phyloP scores from a whole-genome alignment of 108 stramenopile species.

The Pseudonitzschia multiseries region DNA sequence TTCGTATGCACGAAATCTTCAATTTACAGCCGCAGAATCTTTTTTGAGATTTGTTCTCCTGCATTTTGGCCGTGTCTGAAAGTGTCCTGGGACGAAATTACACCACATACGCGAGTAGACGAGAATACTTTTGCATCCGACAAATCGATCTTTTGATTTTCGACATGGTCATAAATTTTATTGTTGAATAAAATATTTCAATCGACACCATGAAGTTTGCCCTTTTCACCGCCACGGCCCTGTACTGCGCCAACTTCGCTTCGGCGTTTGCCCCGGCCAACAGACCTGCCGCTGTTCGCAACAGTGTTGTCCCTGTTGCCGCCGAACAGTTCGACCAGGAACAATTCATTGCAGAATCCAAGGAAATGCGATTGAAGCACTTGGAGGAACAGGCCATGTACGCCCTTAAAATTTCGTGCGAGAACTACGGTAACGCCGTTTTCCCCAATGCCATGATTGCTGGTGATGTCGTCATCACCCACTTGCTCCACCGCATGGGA shows the following conservation, averaged over 20 bases:
- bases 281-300: slow-evolving; percentile 23
- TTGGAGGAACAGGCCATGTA: slow-evolving; percentile 91
- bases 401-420: slow-evolving; percentile 83
- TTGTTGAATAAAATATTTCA: neutral
- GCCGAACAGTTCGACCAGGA: slow-evolving; percentile 79
- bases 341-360: slow-evolving; percentile 79
- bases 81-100: neutral
- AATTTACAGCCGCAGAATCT: neutral
- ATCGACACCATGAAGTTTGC: slow-evolving; percentile 51
- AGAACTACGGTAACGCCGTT: slow-evolving; percentile 86
- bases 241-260: slow-evolving; percentile 41
- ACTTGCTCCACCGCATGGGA: slow-evolving; percentile 81
- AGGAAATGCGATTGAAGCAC: slow-evolving; percentile 87
- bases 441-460: slow-evolving; percentile 93
- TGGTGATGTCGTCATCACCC: slow-evolving; percentile 88
- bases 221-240: slow-evolving; percentile 37
- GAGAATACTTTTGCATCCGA: neutral
- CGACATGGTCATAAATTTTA: neutral
- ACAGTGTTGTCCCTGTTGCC: slow-evolving; percentile 38
- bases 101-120: neutral
- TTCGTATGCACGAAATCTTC: neutral
- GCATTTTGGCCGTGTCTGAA: neutral
- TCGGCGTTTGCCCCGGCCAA: slow-evolving; percentile 58
- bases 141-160: neutral
- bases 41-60: neutral